Percentiles rank a stretch among this genome's conserved stretches.
Evolutionary conservation across 495 filamentous ascomycete genomes (phyloP).

Genomic region (Lasiosphaeria ovina): DNA sequence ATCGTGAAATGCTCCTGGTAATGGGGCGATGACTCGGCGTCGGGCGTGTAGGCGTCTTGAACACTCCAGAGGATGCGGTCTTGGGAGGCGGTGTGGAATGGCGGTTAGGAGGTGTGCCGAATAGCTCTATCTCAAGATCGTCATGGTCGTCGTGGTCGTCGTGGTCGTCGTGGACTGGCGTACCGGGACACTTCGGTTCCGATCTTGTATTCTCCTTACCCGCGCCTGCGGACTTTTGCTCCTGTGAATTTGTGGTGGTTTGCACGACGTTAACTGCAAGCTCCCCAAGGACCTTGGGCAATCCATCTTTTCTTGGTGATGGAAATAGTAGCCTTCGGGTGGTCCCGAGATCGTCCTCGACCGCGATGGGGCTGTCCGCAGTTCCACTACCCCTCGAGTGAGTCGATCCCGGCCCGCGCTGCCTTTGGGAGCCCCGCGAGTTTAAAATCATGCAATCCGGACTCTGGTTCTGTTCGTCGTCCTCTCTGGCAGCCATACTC

Average conservation of each 20-base stretch:
- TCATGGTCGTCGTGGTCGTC: conserved; percentile 40
- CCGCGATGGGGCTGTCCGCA: conserved; percentile 60
- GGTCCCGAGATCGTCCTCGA: conserved; percentile 58
- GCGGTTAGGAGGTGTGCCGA: conserved; percentile 48
- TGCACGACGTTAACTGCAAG: conserved; percentile 57
- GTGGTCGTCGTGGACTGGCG: conserved; percentile 29
- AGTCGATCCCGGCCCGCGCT: conserved; percentile 37
- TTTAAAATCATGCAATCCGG: conserved; percentile 26
- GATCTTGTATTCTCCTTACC: conserved; percentile 40
- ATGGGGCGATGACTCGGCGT: conserved; percentile 57
- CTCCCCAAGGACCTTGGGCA: conserved; percentile 57
- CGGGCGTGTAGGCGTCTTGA: conserved; percentile 57
- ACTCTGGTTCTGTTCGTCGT: conserved; percentile 32
- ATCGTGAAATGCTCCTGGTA: conserved; percentile 54
- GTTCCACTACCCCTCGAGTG: conserved; percentile 55
- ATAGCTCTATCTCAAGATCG: conserved; percentile 57
- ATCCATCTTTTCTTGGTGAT: conserved; percentile 58
- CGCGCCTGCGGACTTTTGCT: conserved; percentile 34
- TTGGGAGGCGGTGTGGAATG: conserved; percentile 64
- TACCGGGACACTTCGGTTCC: conserved; percentile 20
- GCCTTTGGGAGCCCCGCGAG: conserved; percentile 35
- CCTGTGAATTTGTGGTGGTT: conserved; percentile 31
- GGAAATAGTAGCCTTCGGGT: conserved; percentile 81
- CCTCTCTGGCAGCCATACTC: conserved; percentile 31
- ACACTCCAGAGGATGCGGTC: conserved; percentile 41